Evolutionary conservation across 163 green algal species (phyloP).

Genomic region (Prototheca cutis): DNA sequence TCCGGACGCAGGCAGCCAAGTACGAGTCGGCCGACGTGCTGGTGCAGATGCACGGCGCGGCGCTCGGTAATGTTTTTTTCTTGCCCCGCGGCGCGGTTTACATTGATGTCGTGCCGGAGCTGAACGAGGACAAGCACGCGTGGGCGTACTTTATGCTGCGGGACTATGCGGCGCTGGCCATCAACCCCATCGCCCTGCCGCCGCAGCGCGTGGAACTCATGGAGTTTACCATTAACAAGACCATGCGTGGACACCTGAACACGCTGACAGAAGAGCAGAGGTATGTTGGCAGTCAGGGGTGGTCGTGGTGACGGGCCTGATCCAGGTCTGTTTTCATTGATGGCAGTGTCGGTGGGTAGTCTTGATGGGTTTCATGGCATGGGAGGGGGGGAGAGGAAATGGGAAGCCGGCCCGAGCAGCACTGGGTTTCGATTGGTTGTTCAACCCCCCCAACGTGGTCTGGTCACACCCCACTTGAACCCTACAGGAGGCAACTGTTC

Average conservation of each 20-base stretch:
- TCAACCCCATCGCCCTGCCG: conserved; percentile 18
- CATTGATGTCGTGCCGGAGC: conserved; percentile 23
- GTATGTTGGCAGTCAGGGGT: too few species aligned
- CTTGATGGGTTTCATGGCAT: too few species aligned
- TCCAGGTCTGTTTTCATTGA: too few species aligned
- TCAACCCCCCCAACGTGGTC: too few species aligned
- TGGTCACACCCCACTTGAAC: too few species aligned
- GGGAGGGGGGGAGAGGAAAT: too few species aligned
- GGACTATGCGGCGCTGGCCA: conserved; percentile 17
- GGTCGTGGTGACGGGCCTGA: too few species aligned
- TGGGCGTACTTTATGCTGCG: conserved; percentile 25
- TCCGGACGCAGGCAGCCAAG: conserved; percentile 14
- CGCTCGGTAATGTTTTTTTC: conserved; percentile 30
- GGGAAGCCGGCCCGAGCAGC: too few species aligned
- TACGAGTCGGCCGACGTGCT: conserved; percentile 20
- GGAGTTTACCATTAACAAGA: conserved; percentile 17
- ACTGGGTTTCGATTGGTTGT: too few species aligned
- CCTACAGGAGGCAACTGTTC: conserved; percentile 3
- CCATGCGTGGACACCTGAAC: conserved; percentile 5
- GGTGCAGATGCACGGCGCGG: conserved; percentile 29
- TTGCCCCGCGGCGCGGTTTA: conserved; percentile 20
- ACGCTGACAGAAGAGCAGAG: background rate
- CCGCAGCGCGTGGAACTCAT: conserved; percentile 18
- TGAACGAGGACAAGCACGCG: conserved; percentile 28
- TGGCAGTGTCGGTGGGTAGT: too few species aligned